Evolutionary conservation across 768 basidiomycete species (phyloP).

Genomic region (Lactarius tabidus): DNA sequence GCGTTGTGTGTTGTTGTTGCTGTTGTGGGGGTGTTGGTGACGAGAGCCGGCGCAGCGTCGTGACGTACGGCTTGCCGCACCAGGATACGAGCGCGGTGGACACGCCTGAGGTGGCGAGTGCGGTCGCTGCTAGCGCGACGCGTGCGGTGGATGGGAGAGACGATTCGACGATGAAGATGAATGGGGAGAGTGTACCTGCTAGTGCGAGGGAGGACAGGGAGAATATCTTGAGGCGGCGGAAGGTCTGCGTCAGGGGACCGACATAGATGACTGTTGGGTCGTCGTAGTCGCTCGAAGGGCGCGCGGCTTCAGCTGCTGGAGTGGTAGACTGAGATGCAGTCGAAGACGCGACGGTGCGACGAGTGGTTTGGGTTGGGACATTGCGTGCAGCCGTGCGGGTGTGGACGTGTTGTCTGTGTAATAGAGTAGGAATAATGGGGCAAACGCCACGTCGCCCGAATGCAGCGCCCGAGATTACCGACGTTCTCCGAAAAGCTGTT

Average conservation of each 20-base stretch:
- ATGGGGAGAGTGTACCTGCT: conserved; percentile 64
- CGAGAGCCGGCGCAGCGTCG: conserved; percentile 47
- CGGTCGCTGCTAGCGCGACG: conserved; percentile 60
- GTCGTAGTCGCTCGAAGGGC: conserved; percentile 25
- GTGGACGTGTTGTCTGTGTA: not conserved
- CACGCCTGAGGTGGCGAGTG: conserved; percentile 65
- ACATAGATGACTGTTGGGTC: conserved; percentile 43
- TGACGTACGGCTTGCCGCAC: conserved; percentile 74
- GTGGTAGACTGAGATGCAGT: not conserved
- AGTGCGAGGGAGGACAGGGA: conserved; percentile 74
- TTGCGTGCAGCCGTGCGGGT: not conserved
- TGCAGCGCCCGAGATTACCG: not conserved
- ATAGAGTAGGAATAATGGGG: not conserved
- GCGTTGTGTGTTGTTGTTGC: conserved; percentile 31
- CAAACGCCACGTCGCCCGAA: not conserved
- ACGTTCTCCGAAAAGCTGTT: not conserved
- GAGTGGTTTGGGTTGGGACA: not conserved
- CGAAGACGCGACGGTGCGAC: conserved; percentile 5
- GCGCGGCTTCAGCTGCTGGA: not conserved
- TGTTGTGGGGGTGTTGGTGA: conserved; percentile 19
- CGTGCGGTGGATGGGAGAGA: conserved; percentile 68
- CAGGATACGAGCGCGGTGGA: conserved; percentile 72
- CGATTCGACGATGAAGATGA: conserved; percentile 80
- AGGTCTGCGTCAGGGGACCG: conserved; percentile 70
- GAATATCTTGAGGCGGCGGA: conserved; percentile 76